These are phyloP conservation scores for Thecamonas trahens DNA, from an alignment of 78 protist genomes.

Conservation along the genomic window DNA sequence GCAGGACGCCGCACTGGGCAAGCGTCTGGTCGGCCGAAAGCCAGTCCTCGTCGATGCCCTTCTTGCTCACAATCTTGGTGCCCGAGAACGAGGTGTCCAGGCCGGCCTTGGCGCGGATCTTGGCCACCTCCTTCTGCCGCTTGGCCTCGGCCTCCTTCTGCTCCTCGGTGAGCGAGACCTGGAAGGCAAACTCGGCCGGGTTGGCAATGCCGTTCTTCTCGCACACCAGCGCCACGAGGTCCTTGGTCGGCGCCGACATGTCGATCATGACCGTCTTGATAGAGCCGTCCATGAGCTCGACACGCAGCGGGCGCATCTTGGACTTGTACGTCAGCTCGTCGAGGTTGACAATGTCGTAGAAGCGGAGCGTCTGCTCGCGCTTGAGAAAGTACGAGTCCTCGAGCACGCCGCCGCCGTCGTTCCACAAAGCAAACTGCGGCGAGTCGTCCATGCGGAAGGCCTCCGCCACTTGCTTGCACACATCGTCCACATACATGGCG, in stretches of 20 bases:
- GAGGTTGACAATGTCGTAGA: too few relatives aligned
- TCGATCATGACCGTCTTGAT: slow-evolving; percentile 13
- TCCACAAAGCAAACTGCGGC: too few relatives aligned
- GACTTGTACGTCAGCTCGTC: too few relatives aligned
- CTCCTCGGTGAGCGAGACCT: background rate
- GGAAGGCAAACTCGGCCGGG: background rate
- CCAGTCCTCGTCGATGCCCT: slow-evolving; percentile 6
- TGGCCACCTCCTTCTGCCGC: too few relatives aligned
- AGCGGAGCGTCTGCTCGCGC: slow-evolving; percentile 21
- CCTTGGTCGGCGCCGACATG: background rate
- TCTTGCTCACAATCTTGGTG: too few relatives aligned
- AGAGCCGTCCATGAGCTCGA: background rate
- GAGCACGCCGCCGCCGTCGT: slow-evolving; percentile 7
- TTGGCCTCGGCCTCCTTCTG: too few relatives aligned
- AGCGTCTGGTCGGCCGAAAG: background rate
- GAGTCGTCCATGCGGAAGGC: too few relatives aligned
- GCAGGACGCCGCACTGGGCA: background rate
- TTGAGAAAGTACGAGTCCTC: slow-evolving; percentile 9
- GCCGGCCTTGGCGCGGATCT: background rate
- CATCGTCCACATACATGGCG: too few relatives aligned
- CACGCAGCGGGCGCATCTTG: too few relatives aligned
- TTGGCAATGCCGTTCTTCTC: background rate
- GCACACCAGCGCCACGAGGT: background rate
- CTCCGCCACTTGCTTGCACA: too few relatives aligned
- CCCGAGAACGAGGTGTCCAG: too few relatives aligned